These are phyloP conservation scores for Hyphopichia homilentoma DNA, from an alignment of 805 yeast species.

Conservation along the genomic window DNA sequence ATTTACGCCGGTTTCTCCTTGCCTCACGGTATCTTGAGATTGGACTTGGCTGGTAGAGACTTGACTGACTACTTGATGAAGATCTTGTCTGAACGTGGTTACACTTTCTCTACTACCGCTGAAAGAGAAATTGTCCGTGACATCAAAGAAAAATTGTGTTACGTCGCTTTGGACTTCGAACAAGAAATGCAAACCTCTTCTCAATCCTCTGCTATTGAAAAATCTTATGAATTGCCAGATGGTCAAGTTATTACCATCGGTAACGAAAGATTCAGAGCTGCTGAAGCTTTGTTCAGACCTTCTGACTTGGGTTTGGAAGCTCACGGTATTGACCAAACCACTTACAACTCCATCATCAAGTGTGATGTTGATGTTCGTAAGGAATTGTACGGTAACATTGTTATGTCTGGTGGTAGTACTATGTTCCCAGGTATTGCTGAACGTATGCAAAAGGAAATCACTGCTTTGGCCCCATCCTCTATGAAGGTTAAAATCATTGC, in stretches of 20 bases:
- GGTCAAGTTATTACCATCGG: constrained; percentile 99
- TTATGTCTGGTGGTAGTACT: constrained; percentile 99
- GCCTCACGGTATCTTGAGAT: constrained; percentile 98
- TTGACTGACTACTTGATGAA: constrained; percentile 98
- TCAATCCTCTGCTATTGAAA: constrained; percentile 96
- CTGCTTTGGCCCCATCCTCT: constrained; percentile 98
- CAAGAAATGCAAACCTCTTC: constrained; percentile 99
- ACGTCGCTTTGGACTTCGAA: constrained; percentile 98
- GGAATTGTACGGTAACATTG: constrained; percentile 98
- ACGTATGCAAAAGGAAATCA: constrained; percentile 99
- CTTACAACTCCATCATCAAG: constrained; percentile 93
- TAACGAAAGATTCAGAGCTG: constrained; percentile 99
- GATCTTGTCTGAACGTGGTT: constrained; percentile 97
- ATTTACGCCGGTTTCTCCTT: constrained; percentile 99
- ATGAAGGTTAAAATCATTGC: constrained; percentile 99
- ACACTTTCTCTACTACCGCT: constrained; percentile 97
- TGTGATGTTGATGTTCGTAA: constrained; percentile 99
- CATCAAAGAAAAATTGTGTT: constrained; percentile 98
- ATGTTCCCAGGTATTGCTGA: constrained; percentile 99
- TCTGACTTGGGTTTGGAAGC: constrained; percentile 86
- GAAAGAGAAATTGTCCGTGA: constrained; percentile 95
- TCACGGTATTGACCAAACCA: constrained; percentile 98
- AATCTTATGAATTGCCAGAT: constrained; percentile 98
- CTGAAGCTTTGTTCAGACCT: constrained; percentile 99
- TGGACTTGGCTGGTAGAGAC: constrained; percentile 99